Conservation (phyloP, 2,329 filamentous ascomycete species). For the Epichloe uncinata region DNA sequence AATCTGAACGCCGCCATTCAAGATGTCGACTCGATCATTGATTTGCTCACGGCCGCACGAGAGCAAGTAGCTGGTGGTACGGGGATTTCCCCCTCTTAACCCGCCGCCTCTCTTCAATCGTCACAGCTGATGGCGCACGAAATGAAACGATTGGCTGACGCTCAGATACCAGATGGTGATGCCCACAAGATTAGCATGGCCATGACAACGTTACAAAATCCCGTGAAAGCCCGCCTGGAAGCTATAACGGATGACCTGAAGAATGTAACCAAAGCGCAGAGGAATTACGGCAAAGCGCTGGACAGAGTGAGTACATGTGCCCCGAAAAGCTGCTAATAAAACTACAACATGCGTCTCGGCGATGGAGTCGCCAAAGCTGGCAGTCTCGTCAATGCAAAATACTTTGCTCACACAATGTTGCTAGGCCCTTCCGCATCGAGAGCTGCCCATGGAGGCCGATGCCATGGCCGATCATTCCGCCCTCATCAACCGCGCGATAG, state of each 20-base stretch:
- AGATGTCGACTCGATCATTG: slow-evolving; percentile 74
- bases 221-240: slow-evolving; percentile 70
- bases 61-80: slow-evolving; percentile 59
- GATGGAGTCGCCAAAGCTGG: neutral
- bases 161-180: slow-evolving; percentile 17
- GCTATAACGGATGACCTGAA: slow-evolving; percentile 69
- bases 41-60: slow-evolving; percentile 59
- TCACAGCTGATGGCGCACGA: neutral
- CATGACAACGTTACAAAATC: slow-evolving; percentile 74
- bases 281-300: slow-evolving; percentile 71
- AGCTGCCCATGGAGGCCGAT: slow-evolving; percentile 68
- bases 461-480: slow-evolving; percentile 60
- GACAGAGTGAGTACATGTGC: slow-evolving; percentile 48
- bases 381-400: neutral
- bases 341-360: no score
- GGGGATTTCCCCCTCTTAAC: slow-evolving; percentile 6
- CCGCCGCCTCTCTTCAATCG: neutral
- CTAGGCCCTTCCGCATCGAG: slow-evolving; percentile 32
- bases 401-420: neutral
- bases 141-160: slow-evolving; percentile 8
- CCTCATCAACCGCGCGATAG: slow-evolving; percentile 84
- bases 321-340: neutral
- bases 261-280: slow-evolving; percentile 69
- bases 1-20: slow-evolving; percentile 57
- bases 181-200: slow-evolving; percentile 53